Evolutionary conservation across 441 rosid genomes (phyloP).

Genomic region (Heliophila coronopifolia): DNA sequence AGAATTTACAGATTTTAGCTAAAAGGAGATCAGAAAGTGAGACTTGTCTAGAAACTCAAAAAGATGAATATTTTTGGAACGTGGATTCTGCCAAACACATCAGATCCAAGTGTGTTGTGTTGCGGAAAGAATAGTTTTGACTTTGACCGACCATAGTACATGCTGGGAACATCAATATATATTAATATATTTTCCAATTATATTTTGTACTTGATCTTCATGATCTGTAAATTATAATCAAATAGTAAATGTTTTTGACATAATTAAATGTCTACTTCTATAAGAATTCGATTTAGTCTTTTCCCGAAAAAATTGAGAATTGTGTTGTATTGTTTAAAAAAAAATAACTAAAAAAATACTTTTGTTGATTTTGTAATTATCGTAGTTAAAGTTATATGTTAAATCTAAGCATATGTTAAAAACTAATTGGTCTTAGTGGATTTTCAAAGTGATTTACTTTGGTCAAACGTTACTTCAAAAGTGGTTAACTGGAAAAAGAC

Average conservation of each 20-base stretch:
- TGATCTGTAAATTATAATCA: too few species aligned
- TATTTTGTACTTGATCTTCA: not conserved
- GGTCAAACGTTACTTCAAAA: conserved; percentile 30
- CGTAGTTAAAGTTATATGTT: too few species aligned
- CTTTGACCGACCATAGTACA: conserved; percentile 32
- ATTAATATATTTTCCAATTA: not conserved
- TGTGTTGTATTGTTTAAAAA: too few species aligned
- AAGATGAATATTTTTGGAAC: conserved; percentile 16
- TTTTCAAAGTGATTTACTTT: conserved; percentile 18
- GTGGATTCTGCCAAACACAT: conserved; percentile 15
- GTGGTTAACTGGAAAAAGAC: conserved; percentile 51
- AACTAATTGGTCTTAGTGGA: conserved; percentile 16
- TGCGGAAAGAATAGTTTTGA: conserved; percentile 23
- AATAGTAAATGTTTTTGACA: too few species aligned
- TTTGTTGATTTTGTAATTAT: too few species aligned
- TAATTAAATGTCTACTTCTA: too few species aligned
- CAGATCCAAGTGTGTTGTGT: conserved; percentile 22
- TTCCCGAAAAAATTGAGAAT: too few species aligned
- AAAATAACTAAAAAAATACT: too few species aligned
- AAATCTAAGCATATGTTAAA: conserved; percentile 11
- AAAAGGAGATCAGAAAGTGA: too few species aligned
- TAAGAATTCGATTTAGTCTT: too few species aligned
- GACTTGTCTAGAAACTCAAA: not conserved
- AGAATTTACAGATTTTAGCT: not conserved
- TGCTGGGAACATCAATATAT: conserved; percentile 8